phyloP scores from a whole-genome alignment of 2,329 filamentous ascomycete genomes.

The Arachnomyces sp. region DNA sequence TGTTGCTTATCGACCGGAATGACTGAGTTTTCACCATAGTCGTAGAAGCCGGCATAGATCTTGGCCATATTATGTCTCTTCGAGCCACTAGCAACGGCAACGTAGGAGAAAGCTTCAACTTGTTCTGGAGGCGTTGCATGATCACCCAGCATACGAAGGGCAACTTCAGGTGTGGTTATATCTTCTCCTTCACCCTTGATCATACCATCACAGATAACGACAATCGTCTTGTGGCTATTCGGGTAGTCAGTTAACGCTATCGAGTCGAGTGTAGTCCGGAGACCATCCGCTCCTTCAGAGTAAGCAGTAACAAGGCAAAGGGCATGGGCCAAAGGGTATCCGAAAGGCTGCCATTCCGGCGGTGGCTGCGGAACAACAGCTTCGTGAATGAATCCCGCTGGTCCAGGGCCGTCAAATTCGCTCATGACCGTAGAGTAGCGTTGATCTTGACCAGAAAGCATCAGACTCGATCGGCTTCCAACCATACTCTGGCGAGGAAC shows the following conservation, averaged over 20 bases:
- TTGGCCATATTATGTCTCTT: conserved; percentile 99
- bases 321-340: conserved; percentile 84
- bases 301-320: conserved; percentile 96
- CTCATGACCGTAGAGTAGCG: conserved; percentile 49
- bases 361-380: conserved; percentile 92
- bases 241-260: conserved; percentile 97
- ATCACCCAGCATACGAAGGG: conserved; percentile 90
- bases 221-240: conserved; percentile 95
- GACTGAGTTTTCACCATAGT: conserved; percentile 75
- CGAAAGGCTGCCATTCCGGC: conserved; percentile 94
- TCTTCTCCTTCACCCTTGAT: conserved; percentile 92
- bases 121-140: conserved; percentile 71
- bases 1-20: conserved; percentile 85
- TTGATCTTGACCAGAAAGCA: conserved; percentile 47
- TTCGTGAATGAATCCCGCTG: conserved; percentile 93
- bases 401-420: conserved; percentile 65
- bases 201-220: conserved; percentile 93
- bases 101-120: conserved; percentile 87
- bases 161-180: conserved; percentile 81
- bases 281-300: conserved; percentile 86
- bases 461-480: conserved; percentile 50
- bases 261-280: conserved; percentile 90
- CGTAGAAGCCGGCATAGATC: conserved; percentile 95
- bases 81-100: conserved; percentile 87
- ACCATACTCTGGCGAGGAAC: conserved; percentile 28